Conservation (phyloP, 495 filamentous ascomycete genomes). For the Platismatia glauca region DNA sequence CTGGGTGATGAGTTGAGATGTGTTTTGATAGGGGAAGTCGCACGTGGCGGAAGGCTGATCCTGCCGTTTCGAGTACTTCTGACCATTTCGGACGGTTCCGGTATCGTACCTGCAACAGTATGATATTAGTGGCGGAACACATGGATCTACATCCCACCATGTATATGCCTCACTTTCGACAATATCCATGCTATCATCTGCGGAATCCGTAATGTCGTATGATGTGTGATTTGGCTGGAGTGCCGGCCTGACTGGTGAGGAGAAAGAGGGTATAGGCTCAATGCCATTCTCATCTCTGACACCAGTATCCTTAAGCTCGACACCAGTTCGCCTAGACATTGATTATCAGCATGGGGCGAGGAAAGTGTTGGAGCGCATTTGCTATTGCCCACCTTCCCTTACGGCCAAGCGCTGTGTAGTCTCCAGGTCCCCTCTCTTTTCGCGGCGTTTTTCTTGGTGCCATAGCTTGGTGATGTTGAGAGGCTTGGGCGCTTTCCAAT, state of each 20-base stretch:
- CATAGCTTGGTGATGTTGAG: constrained; percentile 2
- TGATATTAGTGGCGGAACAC: not conserved
- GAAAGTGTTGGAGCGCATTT: not conserved
- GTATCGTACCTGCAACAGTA: constrained; percentile 35
- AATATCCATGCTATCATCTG: constrained; percentile 38
- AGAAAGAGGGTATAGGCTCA: constrained; percentile 83
- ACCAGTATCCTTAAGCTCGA: constrained; percentile 69
- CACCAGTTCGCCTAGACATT: constrained; percentile 61
- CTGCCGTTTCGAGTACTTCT: constrained; percentile 23
- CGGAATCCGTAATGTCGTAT: constrained; percentile 29
- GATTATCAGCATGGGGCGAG: not conserved
- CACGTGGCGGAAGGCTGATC: constrained; percentile 30
- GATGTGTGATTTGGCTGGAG: constrained; percentile 33
- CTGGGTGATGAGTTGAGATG: constrained; percentile 36
- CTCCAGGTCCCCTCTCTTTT: constrained; percentile 15
- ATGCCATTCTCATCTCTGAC: constrained; percentile 86
- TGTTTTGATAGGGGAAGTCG: constrained; percentile 40
- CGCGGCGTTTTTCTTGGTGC: constrained; percentile 15
- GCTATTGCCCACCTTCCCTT: constrained; percentile 14
- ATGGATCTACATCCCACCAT: constrained; percentile 1
- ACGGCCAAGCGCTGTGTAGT: constrained; percentile 16
- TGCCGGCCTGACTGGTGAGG: constrained; percentile 65
- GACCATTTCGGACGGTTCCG: constrained; percentile 35
- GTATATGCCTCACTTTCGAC: constrained; percentile 32
- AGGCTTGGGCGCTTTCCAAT: not conserved